A percentile compares a stretch with the other conserved stretches of the same genome.
Evolutionary conservation across 2,329 filamentous ascomycete species (phyloP).

Genomic region (Pseudogymnoascus sp.): DNA sequence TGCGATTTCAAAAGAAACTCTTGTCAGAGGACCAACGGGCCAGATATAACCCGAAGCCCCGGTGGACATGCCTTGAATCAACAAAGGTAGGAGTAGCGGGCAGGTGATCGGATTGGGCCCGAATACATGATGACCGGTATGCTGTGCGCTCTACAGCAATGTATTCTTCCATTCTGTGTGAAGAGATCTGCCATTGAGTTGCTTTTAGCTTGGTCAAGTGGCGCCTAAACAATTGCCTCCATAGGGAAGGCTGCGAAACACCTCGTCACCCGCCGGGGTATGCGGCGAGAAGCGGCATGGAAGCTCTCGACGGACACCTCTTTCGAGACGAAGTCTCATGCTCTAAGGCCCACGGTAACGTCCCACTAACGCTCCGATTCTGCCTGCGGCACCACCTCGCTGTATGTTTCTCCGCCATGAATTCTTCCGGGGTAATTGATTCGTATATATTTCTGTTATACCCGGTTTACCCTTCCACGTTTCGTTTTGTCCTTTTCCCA

Average conservation of each 20-base stretch:
- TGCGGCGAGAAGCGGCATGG: not conserved
- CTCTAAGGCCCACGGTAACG: not conserved
- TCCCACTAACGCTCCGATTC: not conserved
- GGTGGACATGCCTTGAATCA: not conserved
- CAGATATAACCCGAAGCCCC: not conserved
- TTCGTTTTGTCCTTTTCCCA: not conserved
- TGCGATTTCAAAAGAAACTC: not conserved
- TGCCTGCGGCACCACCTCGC: not conserved
- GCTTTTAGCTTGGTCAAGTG: not conserved
- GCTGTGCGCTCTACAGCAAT: not conserved
- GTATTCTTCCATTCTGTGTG: not conserved
- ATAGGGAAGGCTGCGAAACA: not conserved
- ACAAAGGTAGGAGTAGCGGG: not conserved
- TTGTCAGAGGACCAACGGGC: not conserved
- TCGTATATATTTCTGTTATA: conserved; percentile 3
- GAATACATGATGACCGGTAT: not conserved
- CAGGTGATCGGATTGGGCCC: not conserved
- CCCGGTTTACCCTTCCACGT: not conserved
- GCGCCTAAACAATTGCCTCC: not conserved
- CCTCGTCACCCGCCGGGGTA: not conserved
- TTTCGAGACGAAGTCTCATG: not conserved
- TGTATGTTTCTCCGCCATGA: conserved; percentile 1
- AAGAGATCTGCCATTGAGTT: not conserved
- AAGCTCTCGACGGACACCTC: conserved; percentile 1
- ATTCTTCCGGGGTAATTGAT: not conserved